A percentile compares a stretch with the other conserved stretches of the same genome.
These are phyloP conservation scores for Misopates orontium DNA, from an alignment of 257 asterid genomes.

Conservation along the genomic window DNA sequence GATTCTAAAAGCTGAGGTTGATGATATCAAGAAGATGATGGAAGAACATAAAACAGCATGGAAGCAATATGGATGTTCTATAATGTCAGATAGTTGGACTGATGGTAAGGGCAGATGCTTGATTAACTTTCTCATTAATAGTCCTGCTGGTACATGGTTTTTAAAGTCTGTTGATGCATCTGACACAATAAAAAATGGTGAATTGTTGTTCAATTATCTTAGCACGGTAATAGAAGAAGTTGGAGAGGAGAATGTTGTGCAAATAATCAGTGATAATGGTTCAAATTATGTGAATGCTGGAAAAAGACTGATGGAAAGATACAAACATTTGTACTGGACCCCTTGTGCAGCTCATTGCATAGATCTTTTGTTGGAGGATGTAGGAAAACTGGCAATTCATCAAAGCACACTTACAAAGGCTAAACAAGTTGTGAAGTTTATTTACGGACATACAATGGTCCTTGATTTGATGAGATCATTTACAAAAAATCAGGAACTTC, in stretches of 20 bases:
- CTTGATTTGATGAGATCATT: background rate
- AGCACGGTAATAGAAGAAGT: too few species aligned
- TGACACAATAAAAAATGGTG: too few species aligned
- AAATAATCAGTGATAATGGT: too few species aligned
- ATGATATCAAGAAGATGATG: too few species aligned
- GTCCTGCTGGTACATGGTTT: conserved; percentile 2
- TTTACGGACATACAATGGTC: background rate
- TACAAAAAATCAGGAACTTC: background rate
- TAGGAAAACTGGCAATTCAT: too few species aligned
- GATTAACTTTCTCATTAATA: background rate
- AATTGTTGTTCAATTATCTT: too few species aligned
- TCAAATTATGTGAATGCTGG: background rate
- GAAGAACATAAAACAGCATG: too few species aligned
- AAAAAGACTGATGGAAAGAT: background rate
- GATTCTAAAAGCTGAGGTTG: background rate
- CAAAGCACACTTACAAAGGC: background rate
- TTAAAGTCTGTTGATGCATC: background rate
- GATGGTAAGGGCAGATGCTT: background rate
- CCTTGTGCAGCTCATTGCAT: background rate
- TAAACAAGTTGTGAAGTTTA: background rate
- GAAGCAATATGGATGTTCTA: too few species aligned
- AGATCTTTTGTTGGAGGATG: background rate
- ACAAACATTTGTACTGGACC: background rate
- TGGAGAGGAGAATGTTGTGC: too few species aligned
- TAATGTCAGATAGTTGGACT: background rate